Percentiles rank a stretch among this genome's conserved stretches.
Evolutionary conservation across 2,329 filamentous ascomycete species (phyloP).

Genomic region (Pseudocercospora fijiensis): DNA sequence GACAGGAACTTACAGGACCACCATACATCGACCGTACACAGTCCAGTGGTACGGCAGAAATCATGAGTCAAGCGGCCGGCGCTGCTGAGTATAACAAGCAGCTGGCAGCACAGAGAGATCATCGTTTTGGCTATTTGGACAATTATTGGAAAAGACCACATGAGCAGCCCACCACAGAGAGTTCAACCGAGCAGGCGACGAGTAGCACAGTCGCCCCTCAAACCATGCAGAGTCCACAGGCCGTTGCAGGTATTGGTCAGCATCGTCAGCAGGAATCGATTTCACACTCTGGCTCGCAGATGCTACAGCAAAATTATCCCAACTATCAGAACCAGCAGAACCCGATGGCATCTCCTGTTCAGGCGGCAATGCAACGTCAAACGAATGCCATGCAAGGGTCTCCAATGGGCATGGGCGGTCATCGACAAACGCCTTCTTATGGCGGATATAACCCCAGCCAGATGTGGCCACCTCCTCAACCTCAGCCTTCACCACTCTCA

Average conservation of each 20-base stretch:
- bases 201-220: constrained; percentile 46
- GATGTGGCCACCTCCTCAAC: constrained; percentile 51
- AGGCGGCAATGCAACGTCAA: constrained; percentile 60
- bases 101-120: constrained; percentile 74
- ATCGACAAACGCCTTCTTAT: constrained; percentile 48
- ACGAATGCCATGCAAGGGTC: constrained; percentile 61
- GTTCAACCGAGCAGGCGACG: constrained; percentile 42
- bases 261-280: constrained; percentile 59
- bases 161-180: constrained; percentile 61
- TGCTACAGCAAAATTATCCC: constrained; percentile 65
- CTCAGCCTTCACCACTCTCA: constrained; percentile 50
- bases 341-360: constrained; percentile 71
- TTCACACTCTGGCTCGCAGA: constrained; percentile 52
- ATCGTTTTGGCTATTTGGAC: constrained; percentile 76
- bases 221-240: constrained; percentile 49
- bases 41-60: constrained; percentile 71
- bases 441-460: constrained; percentile 46
- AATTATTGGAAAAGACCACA: constrained; percentile 80
- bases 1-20: constrained; percentile 84
- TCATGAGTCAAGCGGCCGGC: constrained; percentile 81
- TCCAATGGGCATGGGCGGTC: constrained; percentile 50
- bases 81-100: constrained; percentile 89
- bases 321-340: constrained; percentile 70
- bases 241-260: constrained; percentile 53
- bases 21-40: constrained; percentile 86